phyloP scores from a whole-genome alignment of 2,329 filamentous ascomycete species.

The Grosmannia huntii region DNA sequence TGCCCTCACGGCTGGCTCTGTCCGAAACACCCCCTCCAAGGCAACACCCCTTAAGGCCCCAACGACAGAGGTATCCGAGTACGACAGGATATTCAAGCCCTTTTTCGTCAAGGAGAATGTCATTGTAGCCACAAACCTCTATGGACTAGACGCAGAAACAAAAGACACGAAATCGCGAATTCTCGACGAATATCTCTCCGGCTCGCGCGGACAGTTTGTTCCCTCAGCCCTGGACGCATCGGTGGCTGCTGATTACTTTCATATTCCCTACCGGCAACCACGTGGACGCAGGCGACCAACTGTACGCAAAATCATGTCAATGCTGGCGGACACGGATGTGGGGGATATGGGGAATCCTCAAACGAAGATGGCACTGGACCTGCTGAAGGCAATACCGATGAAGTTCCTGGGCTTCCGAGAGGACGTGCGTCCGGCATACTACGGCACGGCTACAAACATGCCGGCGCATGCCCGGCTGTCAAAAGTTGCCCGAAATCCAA shows the following conservation, averaged over 20 bases:
- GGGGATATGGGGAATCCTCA: slow-evolving; percentile 28
- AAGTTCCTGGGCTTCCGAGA: slow-evolving; percentile 51
- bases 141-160: slow-evolving; percentile 45
- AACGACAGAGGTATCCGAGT: slow-evolving; percentile 31
- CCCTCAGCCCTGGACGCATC: slow-evolving; percentile 21
- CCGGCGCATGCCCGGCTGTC: slow-evolving; percentile 36
- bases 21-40: slow-evolving; percentile 9
- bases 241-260: slow-evolving; percentile 31
- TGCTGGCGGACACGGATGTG: slow-evolving; percentile 16
- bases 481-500: slow-evolving; percentile 40
- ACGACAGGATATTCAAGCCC: slow-evolving; percentile 61
- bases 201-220: slow-evolving; percentile 32
- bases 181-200: slow-evolving; percentile 38
- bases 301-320: slow-evolving; percentile 49
- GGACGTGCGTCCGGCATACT: slow-evolving; percentile 58
- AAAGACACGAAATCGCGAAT: slow-evolving; percentile 35
- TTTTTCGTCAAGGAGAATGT: slow-evolving; percentile 70
- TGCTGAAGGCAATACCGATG: slow-evolving; percentile 43
- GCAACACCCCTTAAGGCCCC: slow-evolving; percentile 18
- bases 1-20: background rate
- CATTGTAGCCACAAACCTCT: slow-evolving; percentile 49
- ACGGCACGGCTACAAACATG: slow-evolving; percentile 56
- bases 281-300: slow-evolving; percentile 21
- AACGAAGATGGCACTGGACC: slow-evolving; percentile 21
- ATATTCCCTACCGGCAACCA: slow-evolving; percentile 23